Conservation (phyloP, 495 filamentous ascomycete species). For the Tuber microsphaerosporum region DNA sequence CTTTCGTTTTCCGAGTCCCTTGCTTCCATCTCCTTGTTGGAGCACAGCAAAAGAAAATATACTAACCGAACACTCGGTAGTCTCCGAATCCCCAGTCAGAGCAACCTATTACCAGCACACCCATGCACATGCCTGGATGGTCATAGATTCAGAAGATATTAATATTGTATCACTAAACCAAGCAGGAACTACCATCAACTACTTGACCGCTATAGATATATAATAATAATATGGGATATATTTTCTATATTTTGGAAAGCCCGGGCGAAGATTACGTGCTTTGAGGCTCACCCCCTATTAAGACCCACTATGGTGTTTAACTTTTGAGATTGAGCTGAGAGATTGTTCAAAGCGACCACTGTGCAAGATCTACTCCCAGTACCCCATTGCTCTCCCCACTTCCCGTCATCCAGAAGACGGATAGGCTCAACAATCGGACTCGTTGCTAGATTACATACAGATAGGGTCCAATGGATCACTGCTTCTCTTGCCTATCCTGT, state of each 20-base stretch:
- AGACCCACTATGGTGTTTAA: not conserved
- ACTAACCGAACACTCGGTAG: not conserved
- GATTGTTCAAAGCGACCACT: not conserved
- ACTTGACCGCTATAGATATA: not conserved
- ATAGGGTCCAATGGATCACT: not conserved
- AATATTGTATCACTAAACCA: not conserved
- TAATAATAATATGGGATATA: not conserved
- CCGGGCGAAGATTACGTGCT: not conserved
- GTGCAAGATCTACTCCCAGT: not conserved
- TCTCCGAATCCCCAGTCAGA: not conserved
- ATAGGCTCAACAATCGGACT: not conserved
- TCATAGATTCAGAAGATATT: not conserved
- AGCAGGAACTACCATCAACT: not conserved
- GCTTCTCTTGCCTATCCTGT: not conserved
- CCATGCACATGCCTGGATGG: not conserved
- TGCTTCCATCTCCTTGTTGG: not conserved
- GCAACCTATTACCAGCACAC: not conserved
- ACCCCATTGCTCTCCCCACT: not conserved
- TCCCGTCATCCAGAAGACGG: not conserved
- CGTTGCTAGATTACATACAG: not conserved
- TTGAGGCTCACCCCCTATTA: not conserved
- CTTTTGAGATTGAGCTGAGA: not conserved
- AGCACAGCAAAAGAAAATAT: not conserved
- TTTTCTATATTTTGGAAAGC: not conserved
- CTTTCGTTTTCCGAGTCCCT: not conserved